These are phyloP conservation scores for Gentiana straminea DNA, from an alignment of 257 asterid species.

Conservation along the genomic window DNA sequence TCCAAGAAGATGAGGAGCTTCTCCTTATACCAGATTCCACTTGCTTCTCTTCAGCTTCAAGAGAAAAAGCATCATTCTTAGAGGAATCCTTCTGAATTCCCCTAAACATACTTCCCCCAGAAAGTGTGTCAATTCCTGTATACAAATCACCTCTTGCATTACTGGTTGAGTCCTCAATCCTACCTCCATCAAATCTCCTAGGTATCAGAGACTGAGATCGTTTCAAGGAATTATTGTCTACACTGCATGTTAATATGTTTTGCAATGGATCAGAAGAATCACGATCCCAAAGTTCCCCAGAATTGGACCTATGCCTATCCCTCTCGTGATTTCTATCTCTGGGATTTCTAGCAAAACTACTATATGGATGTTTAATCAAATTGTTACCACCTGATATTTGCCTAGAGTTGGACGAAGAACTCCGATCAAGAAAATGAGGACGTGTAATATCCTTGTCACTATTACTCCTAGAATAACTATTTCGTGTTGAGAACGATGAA, in stretches of 20 bases:
- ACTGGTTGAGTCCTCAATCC: conserved; percentile 26
- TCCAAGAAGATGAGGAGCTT: too few species aligned
- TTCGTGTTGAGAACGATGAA: conserved; percentile 26
- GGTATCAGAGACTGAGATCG: conserved; percentile 59
- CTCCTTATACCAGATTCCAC: too few species aligned
- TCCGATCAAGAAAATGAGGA: conserved; percentile 29
- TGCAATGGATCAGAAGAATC: conserved; percentile 35
- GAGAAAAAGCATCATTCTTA: too few species aligned
- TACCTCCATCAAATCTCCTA: conserved; percentile 34
- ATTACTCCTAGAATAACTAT: conserved; percentile 35
- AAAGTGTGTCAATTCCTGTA: conserved; percentile 22
- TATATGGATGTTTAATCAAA: conserved; percentile 51
- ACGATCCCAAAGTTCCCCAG: conserved; percentile 35
- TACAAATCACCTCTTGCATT: conserved; percentile 10
- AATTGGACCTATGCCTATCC: conserved; percentile 37
- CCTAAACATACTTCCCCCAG: conserved; percentile 19
- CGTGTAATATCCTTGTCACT: conserved; percentile 36
- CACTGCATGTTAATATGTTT: conserved; percentile 25
- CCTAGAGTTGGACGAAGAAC: conserved; percentile 36
- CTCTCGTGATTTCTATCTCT: conserved; percentile 47
- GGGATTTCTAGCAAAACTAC: conserved; percentile 57
- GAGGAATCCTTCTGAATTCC: too few species aligned
- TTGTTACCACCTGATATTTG: conserved; percentile 41
- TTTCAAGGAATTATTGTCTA: conserved; percentile 32
- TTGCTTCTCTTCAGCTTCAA: too few species aligned